phyloP scores from a whole-genome alignment of 2,329 filamentous ascomycete genomes.

The Phyllosticta ampelicida region DNA sequence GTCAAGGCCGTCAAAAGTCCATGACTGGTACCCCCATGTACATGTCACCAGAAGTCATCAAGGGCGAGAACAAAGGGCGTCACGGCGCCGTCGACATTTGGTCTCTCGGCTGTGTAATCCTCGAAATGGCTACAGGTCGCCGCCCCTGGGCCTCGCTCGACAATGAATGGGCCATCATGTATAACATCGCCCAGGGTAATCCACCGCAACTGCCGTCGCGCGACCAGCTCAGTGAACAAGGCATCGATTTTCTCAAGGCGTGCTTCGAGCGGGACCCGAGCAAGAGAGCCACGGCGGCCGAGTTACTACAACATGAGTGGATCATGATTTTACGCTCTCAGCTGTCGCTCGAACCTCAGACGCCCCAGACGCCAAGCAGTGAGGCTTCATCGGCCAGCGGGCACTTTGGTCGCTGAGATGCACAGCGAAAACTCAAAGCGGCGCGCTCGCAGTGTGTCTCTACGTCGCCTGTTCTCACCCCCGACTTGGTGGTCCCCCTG shows the following conservation, averaged over 20 bases:
- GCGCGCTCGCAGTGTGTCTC: not conserved
- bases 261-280: slow-evolving; percentile 82
- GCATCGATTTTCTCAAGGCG: slow-evolving; percentile 76
- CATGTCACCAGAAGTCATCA: slow-evolving; percentile 98
- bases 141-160: slow-evolving; percentile 92
- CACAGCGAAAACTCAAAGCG: not conserved
- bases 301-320: slow-evolving; percentile 92
- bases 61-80: slow-evolving; percentile 63
- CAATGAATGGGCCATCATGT: slow-evolving; percentile 99
- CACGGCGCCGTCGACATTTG: slow-evolving; percentile 88
- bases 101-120: slow-evolving; percentile 91
- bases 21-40: slow-evolving; percentile 99
- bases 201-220: slow-evolving; percentile 70
- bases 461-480: not conserved
- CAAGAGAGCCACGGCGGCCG: slow-evolving; percentile 69
- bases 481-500: not conserved
- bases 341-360: slow-evolving; percentile 36
- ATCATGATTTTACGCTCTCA: slow-evolving; percentile 42
- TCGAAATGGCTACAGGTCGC: slow-evolving; percentile 94
- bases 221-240: slow-evolving; percentile 74
- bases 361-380: slow-evolving; percentile 30
- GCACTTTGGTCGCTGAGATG: not conserved
- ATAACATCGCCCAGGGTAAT: slow-evolving; percentile 97
- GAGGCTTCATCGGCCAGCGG: slow-evolving; percentile 12
- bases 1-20: slow-evolving; percentile 55